A percentile compares a stretch with the other conserved stretches of the same genome.
Conservation (phyloP, 495 filamentous ascomycete species). For the Rusavskia elegans region DNA sequence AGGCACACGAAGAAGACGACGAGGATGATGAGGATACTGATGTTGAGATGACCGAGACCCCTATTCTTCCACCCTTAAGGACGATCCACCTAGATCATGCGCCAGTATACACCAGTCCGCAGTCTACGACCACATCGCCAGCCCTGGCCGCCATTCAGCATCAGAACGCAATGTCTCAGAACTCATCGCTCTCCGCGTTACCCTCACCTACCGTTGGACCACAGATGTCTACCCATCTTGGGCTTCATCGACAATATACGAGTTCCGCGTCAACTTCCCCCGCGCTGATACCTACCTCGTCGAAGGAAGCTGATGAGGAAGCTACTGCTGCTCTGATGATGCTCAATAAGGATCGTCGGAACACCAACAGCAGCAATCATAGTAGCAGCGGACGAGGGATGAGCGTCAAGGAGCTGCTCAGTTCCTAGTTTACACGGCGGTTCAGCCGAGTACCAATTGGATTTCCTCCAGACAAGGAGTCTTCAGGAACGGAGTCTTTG, state of each 20-base stretch:
- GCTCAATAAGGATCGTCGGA: constrained; percentile 54
- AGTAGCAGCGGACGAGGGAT: constrained; percentile 30
- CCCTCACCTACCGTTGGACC: constrained; percentile 26
- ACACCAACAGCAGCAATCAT: constrained; percentile 5
- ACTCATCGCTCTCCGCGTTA: constrained; percentile 18
- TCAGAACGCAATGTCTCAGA: constrained; percentile 19
- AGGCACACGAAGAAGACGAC: constrained; percentile 16
- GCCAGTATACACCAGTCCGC: constrained; percentile 4
- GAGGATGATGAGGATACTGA: constrained; percentile 10
- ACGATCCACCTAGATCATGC: constrained; percentile 8
- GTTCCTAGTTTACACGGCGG: constrained; percentile 19
- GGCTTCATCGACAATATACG: constrained; percentile 9
- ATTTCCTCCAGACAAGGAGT: too few relatives aligned
- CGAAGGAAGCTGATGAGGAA: constrained; percentile 52
- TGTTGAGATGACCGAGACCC: constrained; percentile 1
- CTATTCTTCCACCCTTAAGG: constrained; percentile 3
- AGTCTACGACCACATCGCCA: constrained; percentile 9
- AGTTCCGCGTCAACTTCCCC: constrained; percentile 22
- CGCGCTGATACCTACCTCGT: constrained; percentile 15
- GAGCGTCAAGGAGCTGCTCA: constrained; percentile 70
- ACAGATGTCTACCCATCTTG: constrained; percentile 9
- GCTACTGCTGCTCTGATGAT: constrained; percentile 68
- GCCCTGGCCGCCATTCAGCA: constrained; percentile 15
- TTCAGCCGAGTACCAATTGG: too few relatives aligned
- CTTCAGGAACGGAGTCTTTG: too few relatives aligned